Evolutionary conservation across 1,139 yeast species (phyloP), one percentile per base, ranked within the genome.

Genomic region (Debaryomyces singareniensis): DNA sequence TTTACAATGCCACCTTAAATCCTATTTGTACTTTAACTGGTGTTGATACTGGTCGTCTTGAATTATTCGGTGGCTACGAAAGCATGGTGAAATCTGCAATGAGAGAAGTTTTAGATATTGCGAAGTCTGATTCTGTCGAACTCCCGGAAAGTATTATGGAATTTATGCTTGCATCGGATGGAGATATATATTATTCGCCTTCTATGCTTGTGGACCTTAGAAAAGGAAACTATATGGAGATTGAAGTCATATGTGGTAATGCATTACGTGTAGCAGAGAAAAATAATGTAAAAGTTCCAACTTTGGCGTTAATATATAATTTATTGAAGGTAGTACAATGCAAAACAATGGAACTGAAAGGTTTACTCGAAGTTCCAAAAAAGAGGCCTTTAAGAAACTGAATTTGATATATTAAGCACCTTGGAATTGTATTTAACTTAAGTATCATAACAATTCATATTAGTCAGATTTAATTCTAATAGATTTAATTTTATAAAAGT

Each of bases 1-100:
- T 81, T 13, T 82, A 82, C 56, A 83, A 83, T 46, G 71, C 82
- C 5, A 68, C 76, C 3, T 66, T 75, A 49, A 82, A 82, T 55
- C 69, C 89, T 2, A 61, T 75, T 4, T 45, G 49, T 20, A 37
- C 49, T 28, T 50, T 68, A 32, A 68, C 62, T 32, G 50, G 45
- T 14, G 29, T 49, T 26, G 80, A 77, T 42, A 66, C 68, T 15
- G 77, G 78, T 25, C 55, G 80, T 31, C 48, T 71, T 24, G 71
- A 63, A 39, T 55, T 71, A 15, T 58, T 63, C 35, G 70, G 69
- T 5, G 75, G 72, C 5, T 76, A 76, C 83, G 45, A 50, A 20
- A 12, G 30, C 2, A 18, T 35, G 3, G 28, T 28, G 3, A 25
- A 27, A 11, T 25, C 16, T 5, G 28, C 30, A 3, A 35, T 33